Evolutionary conservation across 192 early-diverging fungal genomes (phyloP).

Genomic region (Coemansia sp.): DNA sequence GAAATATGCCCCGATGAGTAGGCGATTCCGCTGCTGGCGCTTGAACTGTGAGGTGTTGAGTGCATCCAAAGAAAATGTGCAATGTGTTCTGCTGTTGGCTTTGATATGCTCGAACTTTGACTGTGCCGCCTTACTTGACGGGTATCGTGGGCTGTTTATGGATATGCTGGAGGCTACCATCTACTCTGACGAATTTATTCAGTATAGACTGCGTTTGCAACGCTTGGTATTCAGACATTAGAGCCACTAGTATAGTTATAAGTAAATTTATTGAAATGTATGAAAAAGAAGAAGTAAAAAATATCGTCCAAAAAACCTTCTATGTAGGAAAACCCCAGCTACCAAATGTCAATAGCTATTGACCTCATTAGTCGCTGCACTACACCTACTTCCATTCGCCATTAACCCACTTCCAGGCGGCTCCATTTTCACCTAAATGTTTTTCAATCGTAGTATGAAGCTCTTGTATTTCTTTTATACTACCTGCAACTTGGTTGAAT

Average conservation of each 20-base stretch:
- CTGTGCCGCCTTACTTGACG: background rate
- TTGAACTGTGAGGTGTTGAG: background rate
- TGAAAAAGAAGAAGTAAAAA: background rate
- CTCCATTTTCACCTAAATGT: no score
- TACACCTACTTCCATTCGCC: no score
- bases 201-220: background rate
- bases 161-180: background rate
- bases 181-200: background rate
- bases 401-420: no score
- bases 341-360: no score
- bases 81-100: background rate
- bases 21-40: background rate
- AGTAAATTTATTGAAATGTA: background rate
- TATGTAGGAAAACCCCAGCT: no score
- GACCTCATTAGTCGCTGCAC: no score
- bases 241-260: background rate
- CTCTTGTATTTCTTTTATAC: no score
- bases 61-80: background rate
- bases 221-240: background rate
- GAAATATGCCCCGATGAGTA: background rate
- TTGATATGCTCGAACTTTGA: background rate
- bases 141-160: background rate
- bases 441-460: no score
- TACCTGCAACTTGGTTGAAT: no score
- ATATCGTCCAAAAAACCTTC: background rate